phyloP scores from a whole-genome alignment of 1,284 basidiomycete genomes.

The Puccinia polysora region DNA sequence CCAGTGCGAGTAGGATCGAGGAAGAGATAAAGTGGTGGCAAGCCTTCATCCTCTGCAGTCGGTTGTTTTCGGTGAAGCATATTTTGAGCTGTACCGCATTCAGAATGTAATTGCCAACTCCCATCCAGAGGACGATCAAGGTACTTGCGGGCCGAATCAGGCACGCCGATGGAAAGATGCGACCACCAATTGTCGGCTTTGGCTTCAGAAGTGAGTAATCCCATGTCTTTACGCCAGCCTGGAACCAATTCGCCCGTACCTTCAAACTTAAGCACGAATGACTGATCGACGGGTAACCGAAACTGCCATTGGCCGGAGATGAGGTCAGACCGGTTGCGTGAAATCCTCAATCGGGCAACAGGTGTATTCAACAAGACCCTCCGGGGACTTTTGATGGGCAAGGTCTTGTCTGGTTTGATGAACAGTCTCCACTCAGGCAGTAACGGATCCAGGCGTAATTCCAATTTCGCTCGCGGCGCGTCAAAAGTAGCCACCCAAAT shows the following conservation, averaged over 20 bases:
- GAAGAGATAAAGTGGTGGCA: slow-evolving; percentile 72
- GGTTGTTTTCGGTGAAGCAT: slow-evolving; percentile 70
- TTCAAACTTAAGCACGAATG: slow-evolving; percentile 62
- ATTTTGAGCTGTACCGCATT: slow-evolving; percentile 81
- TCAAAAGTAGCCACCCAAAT: slow-evolving; percentile 78
- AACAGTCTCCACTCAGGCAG: slow-evolving; percentile 82
- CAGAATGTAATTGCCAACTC: slow-evolving; percentile 69
- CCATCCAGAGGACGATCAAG: slow-evolving; percentile 80
- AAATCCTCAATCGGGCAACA: slow-evolving; percentile 66
- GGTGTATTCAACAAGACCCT: slow-evolving; percentile 70
- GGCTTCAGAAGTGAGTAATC: slow-evolving; percentile 66
- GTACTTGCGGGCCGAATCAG: slow-evolving; percentile 57
- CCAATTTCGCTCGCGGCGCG: slow-evolving; percentile 66
- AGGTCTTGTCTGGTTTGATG: slow-evolving; percentile 63
- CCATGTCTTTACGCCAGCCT: slow-evolving; percentile 77
- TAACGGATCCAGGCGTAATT: slow-evolving; percentile 70
- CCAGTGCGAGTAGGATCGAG: slow-evolving; percentile 77
- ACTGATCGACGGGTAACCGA: slow-evolving; percentile 64
- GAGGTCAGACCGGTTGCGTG: slow-evolving; percentile 55
- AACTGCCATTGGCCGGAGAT: slow-evolving; percentile 75
- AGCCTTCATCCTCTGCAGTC: slow-evolving; percentile 55
- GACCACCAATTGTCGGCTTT: slow-evolving; percentile 65
- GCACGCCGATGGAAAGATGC: slow-evolving; percentile 63
- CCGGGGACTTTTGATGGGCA: slow-evolving; percentile 74
- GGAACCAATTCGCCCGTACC: slow-evolving; percentile 70